Base-by-base conservation (phyloP, 1,139 yeast species). In the Pichia sp. region DNA sequence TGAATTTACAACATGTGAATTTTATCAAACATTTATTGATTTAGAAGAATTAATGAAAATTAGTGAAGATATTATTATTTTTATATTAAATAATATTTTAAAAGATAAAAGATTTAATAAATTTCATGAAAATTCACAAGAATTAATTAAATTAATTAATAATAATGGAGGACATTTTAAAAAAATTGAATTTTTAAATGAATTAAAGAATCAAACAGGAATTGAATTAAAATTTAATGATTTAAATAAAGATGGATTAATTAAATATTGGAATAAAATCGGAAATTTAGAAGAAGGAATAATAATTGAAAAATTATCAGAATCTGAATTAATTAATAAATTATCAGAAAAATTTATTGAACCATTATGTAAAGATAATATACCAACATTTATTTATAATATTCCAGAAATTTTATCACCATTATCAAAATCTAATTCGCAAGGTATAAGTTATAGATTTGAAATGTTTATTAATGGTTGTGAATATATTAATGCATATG, bases 401-500 rank as follows among this genome's bases (percentile, higher is more conserved):
- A 95, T 90, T 52, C 99, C 99, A 0, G 78, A 85, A 1, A 70
- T 75, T 2, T 70, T 90, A 71, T 87, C 97, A 0, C 97, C 98
- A 7, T 67, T 94, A 40, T 89, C 97, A 2, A 92, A 92, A 61
- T 79, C 90, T 0, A 59, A 68, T 0, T 62, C 50, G 2, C 55
- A 49, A 0, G 54, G 53, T 2, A 55, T 70, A 44, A 60, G 56
- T 0, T 70, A 70, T 43, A 69, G 98, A 39, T 92, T 90, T 60
- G 99, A 94, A 64, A 64, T 92, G 39, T 89, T 87, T 58, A 82
- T 92, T 47, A 66, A 74, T 40, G 90, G 94, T 0, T 74, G 76
- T 53, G 99, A 94, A 62, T 83, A 82, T 54, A 85, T 83, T 34
- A 94, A 94, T 62, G 96, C 98, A 0, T 94, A 94, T 60, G 98